Base-by-base conservation (phyloP, 2,329 filamentous ascomycete species). In the Trichoderma harzianum region DNA sequence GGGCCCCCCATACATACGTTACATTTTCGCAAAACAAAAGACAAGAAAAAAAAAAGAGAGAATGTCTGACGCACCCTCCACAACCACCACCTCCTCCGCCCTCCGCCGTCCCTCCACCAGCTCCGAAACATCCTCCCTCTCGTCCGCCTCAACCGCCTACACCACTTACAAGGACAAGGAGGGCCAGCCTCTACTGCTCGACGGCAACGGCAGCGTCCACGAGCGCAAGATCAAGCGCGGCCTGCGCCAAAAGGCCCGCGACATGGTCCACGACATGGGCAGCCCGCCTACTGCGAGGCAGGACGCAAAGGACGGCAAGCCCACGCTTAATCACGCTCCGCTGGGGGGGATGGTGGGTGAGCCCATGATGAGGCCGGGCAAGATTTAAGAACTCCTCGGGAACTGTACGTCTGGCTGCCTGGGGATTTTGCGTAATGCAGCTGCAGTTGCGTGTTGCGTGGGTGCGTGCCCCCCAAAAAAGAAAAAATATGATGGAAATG, bases 251-350 rank as follows among this genome's bases (percentile, higher is more conserved):
- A 78, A 78, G 69, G 79, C 80, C 18, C 79, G 79, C 72, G 79
- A 80, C 60, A 76, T 80, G 65, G 75, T 80, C 34, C 75, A 78
- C 63, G 79, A 80, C 63, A 75, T 81, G 64, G 79, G 79, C 66
- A 77, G 74, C 32, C 79, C 79, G 57, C 79, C 79, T 1, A 81
- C 79, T 14, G 69, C 73, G 32, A 74, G 78, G 61, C 77, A 80
- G 70, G 79, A 81, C 70, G 78, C 75, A 66, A 79, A 77, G 74
- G 77, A 77, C 14, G 79, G 79, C 43, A 79, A 75, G 70, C 71
- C 58, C 60, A 77, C 78, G 43, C 73, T 76, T 69, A 77, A 76
- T 55, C 78, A 77, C 73, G 72, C 76, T 62, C 76, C 79, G 39
- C 73, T 78, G 55, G 77, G 78, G 7, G 75, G 71, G 32, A 55